Evolutionary conservation across 768 basidiomycete genomes (phyloP), one percentile per base, ranked within the genome.

Genomic region (Naganishia onofrii): DNA sequence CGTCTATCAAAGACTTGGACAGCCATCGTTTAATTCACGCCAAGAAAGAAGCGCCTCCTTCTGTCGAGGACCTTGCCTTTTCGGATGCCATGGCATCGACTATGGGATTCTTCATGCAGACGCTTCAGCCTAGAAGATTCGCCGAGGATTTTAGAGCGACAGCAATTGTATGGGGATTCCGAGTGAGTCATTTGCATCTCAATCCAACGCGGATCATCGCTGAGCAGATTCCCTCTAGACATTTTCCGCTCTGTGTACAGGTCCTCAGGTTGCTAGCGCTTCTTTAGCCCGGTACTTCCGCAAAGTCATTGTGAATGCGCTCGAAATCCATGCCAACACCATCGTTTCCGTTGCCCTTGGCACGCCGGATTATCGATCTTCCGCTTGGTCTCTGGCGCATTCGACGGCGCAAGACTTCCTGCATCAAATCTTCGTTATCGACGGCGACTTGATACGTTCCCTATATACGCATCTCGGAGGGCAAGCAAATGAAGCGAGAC

Each of bases 81-180:
- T 83, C 82, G n/a, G 87, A 89, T 65, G 84, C 89, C n/a, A 82
- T 94, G 36, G 88, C 89, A 9, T 88, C 87, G 77, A 84, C 89
- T 44, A 82, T 87, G 17, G 87, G 88, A 71, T 89, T 91, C 71
- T 84, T 93, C 64, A 90, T 88, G 78, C 90, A 90, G 76, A 88
- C 91, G 72, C 80, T 90, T 23, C 92, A 93, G 76, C 90, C 92
- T 73, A 86, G 88, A 68, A 85, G 90, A 3, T 89, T 90, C 76
- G 80, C 83, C 58, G 82, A 70, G 1, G 36, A 83, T 29, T 81
- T 86, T 26, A 85, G 89, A 19, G 87, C 90, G 0, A 80, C 82
- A 28, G 85, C 88, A 21, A 86, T 92, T 81, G 77, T 83, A 31
- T 82, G 85, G 34, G 88, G 88, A 3, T 81, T 87, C 54, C 84